Base-by-base conservation (phyloP, 73 alveolate species). In the Tetrahymena borealis region DNA sequence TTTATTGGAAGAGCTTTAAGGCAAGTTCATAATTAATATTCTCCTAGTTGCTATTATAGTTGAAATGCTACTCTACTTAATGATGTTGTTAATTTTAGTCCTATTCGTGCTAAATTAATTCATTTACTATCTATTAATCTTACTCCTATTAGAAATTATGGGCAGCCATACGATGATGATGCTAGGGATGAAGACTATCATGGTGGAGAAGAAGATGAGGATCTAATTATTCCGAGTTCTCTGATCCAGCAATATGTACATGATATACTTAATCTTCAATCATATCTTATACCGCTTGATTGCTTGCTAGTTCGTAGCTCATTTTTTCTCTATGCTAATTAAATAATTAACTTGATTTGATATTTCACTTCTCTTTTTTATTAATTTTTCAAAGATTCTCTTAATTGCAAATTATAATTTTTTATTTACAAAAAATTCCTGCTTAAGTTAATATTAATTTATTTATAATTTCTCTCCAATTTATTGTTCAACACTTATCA, bases 221-320 rank as follows among this genome's bases (percentile, higher is more conserved):
- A 28, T 60, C 85, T 18, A 24, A 3, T 28, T 60, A 60, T 0
- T 60, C 37, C 13, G n/a, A 20, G 4, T 24, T 60, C 28, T 60
- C 85, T 18, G 85, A 60, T 60, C 85, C 85, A 24, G 85, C 85
- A 24, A 60, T n/a, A 16, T 60, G 85, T 5, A n/a, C 28, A 60
- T 60, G 85, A 60, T 60, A 60, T 35, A 60, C 85, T n/a, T 60
- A 60, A 16, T 60, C 85, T 60, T 60, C 85, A 24, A 60, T 60
- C 85, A 60, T 60, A 18, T 60, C 85, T n/a, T 60, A 60, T 24
- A 60, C 85, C n/a, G 35, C 85, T 60, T 60, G 28, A 60, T 32
- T 32, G 85, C 85, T 35, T 60, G 85, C 85, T 60, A 60, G 35
- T 60, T 60, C 85, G 85, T 60, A 60, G 85, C 85, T 60, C 85